Percentiles rank a stretch among this genome's conserved stretches.
Conservation (phyloP, 1,284 basidiomycete species). For the Leccinum cinnamomeum region DNA sequence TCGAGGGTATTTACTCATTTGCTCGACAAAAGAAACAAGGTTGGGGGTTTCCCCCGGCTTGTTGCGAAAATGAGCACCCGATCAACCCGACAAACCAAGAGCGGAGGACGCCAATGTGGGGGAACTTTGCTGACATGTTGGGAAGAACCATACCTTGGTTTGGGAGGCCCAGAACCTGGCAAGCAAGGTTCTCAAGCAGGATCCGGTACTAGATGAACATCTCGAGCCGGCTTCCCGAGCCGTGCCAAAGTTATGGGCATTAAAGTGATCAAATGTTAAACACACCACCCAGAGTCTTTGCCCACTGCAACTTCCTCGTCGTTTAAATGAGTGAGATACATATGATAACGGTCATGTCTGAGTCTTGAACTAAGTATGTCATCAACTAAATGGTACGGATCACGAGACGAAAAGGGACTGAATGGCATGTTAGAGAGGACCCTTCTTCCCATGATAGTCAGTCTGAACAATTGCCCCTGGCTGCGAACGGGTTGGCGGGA, state of each 20-base stretch:
- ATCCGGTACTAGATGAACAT: conserved; percentile 17
- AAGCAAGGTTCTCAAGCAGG: conserved; percentile 24
- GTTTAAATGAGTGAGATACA: conserved; percentile 1
- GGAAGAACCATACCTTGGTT: conserved; percentile 17
- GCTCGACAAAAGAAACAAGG: conserved; percentile 21
- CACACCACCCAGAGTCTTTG: neutral
- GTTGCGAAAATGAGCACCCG: conserved; percentile 19
- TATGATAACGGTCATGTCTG: conserved; percentile 2
- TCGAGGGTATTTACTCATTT: conserved; percentile 22
- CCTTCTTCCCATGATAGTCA: conserved; percentile 2
- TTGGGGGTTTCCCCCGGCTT: conserved; percentile 19
- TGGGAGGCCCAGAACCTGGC: conserved; percentile 18
- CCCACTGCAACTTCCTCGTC: neutral
- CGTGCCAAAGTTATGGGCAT: conserved; percentile 6
- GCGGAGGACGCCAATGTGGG: conserved; percentile 2
- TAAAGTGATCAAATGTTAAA: conserved; percentile 12
- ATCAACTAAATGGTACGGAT: conserved; percentile 7
- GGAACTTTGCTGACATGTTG: conserved; percentile 15
- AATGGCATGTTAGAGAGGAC: conserved; percentile 3
- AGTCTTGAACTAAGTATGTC: neutral
- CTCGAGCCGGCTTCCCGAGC: conserved; percentile 6
- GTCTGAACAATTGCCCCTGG: neutral
- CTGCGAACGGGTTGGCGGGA: neutral
- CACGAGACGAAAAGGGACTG: conserved; percentile 11
- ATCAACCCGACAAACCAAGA: conserved; percentile 15